phyloP scores from a whole-genome alignment of 805 yeast genomes.

The Candida pseudofarinosa region DNA sequence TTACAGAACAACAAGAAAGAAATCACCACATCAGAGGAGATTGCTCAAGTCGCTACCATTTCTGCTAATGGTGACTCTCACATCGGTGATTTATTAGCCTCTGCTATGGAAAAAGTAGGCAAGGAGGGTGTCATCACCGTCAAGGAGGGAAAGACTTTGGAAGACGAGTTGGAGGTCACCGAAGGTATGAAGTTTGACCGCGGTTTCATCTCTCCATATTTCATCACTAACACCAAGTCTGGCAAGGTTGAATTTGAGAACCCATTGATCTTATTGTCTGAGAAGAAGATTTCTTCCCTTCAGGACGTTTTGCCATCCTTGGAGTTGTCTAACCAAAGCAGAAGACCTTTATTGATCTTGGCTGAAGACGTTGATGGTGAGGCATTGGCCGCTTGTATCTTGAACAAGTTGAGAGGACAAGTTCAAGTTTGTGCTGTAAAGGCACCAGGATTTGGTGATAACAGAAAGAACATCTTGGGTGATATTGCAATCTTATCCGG shows the following conservation, averaged over 20 bases:
- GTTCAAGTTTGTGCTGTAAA: conserved; percentile 96
- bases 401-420: conserved; percentile 97
- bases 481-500: conserved; percentile 94
- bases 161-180: conserved; percentile 91
- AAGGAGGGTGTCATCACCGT: conserved; percentile 98
- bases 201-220: conserved; percentile 95
- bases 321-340: conserved; percentile 85
- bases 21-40: conserved; percentile 89
- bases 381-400: conserved; percentile 95
- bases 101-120: conserved; percentile 98
- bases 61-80: conserved; percentile 95
- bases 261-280: conserved; percentile 79
- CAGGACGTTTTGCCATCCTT: conserved; percentile 90
- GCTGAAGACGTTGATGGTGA: conserved; percentile 98
- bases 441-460: conserved; percentile 99
- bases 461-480: conserved; percentile 93
- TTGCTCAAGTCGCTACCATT: conserved; percentile 97
- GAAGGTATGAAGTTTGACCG: conserved; percentile 99
- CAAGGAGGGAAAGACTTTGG: conserved; percentile 94
- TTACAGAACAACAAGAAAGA: conserved; percentile 84
- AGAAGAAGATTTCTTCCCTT: conserved; percentile 87
- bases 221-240: conserved; percentile 85
- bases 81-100: conserved; percentile 85
- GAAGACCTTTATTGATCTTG: conserved; percentile 88
- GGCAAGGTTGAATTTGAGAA: conserved; percentile 95